A percentile compares a stretch with the other conserved stretches of the same genome.
These are phyloP conservation scores for Schwanniomyces pseudopolymorphus DNA, from an alignment of 805 yeast species.

Conservation along the genomic window DNA sequence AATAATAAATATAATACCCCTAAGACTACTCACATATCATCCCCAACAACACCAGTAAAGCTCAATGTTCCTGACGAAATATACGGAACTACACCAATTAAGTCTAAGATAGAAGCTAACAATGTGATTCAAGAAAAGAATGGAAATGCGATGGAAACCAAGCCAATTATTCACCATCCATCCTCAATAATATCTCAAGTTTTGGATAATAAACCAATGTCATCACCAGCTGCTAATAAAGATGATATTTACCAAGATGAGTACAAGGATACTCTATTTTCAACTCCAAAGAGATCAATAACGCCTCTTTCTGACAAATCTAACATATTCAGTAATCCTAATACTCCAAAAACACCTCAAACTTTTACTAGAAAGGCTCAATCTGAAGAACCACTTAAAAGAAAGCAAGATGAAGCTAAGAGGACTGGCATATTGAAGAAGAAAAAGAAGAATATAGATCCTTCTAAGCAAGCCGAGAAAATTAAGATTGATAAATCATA, in stretches of 20 bases:
- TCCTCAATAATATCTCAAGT: background rate
- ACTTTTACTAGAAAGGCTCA: conserved; percentile 20
- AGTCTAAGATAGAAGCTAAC: background rate
- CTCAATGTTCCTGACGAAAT: background rate
- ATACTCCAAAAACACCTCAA: conserved; percentile 6
- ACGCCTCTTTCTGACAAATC: conserved; percentile 26
- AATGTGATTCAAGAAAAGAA: background rate
- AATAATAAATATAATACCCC: background rate
- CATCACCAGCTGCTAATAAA: background rate
- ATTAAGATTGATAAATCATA: conserved; percentile 16
- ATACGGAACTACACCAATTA: background rate
- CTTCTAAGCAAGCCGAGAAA: conserved; percentile 11
- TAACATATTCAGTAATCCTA: conserved; percentile 16
- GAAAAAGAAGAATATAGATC: conserved; percentile 16
- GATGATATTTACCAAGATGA: background rate
- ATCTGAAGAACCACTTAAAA: conserved; percentile 34
- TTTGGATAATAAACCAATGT: background rate
- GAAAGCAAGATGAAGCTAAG: background rate
- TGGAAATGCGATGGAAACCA: background rate
- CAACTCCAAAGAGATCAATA: background rate
- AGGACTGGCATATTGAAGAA: background rate
- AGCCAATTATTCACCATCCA: background rate
- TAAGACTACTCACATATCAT: background rate
- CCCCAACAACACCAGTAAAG: background rate
- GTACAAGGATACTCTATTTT: too few relatives aligned